Conservation (phyloP, 495 filamentous ascomycete genomes). For the Penicillium soppii region DNA sequence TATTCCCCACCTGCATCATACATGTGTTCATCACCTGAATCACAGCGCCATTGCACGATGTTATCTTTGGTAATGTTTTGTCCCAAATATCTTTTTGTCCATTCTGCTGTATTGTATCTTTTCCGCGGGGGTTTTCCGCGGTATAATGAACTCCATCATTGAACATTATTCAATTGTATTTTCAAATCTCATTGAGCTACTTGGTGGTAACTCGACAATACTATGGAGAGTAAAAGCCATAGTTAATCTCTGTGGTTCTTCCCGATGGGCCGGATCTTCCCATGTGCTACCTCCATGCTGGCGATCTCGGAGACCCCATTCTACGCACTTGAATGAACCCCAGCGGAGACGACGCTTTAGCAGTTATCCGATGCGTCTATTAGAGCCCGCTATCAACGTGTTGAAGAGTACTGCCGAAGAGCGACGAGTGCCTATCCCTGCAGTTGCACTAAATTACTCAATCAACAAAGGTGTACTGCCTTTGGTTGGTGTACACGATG, state of each 20-base stretch:
- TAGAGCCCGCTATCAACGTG: slow-evolving; percentile 26
- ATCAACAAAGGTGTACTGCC: slow-evolving; percentile 31
- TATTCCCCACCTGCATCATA: slow-evolving; percentile 28
- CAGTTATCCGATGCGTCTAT: slow-evolving; percentile 28
- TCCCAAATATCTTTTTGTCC: not conserved
- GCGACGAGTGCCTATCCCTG: slow-evolving; percentile 24
- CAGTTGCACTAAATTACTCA: slow-evolving; percentile 44
- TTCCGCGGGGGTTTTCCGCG: not conserved
- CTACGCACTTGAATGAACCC: slow-evolving; percentile 17
- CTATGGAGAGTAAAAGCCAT: too few species aligned
- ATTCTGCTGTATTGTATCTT: not conserved
- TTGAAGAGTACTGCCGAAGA: slow-evolving; percentile 27
- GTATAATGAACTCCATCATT: not conserved
- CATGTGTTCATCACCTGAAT: slow-evolving; percentile 2
- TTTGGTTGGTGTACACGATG: slow-evolving; percentile 17
- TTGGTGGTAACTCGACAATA: too few species aligned
- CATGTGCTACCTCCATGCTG: too few species aligned
- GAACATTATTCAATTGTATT: not conserved
- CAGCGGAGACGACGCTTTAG: slow-evolving; percentile 21
- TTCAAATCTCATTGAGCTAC: too few species aligned
- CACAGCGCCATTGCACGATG: not conserved
- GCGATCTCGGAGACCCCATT: too few species aligned
- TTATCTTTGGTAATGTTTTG: not conserved
- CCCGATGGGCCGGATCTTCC: too few species aligned
- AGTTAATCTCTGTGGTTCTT: too few species aligned